Evolutionary conservation across 495 filamentous ascomycete genomes (phyloP), one percentile per base, ranked within the genome.

Genomic region (Xylaria flabelliformis): DNA sequence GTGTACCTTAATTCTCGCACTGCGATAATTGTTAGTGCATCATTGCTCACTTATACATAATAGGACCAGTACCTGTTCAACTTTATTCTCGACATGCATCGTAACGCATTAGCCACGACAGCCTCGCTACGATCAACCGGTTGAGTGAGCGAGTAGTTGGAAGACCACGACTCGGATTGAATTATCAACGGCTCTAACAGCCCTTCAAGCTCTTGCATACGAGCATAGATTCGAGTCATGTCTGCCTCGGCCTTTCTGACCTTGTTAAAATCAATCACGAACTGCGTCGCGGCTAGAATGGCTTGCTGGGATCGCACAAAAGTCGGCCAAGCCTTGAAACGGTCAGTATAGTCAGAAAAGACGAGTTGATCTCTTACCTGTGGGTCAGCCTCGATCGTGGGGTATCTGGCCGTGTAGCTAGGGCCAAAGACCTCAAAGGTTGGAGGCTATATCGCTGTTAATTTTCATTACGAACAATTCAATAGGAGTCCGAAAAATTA

Each of bases 1-100:
- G 63, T 90, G 88, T 1, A 85, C 79, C 75, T 89, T 90, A 69
- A 90, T 90, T 77, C 88, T 83, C 36, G 88, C 87, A 81, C 88
- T 90, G 70, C 8, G 66, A 56, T 65, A 46, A 46, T 36, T 29
- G 74, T 79, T 42, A 78, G 70, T 12, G 15, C 26, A 63, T 34
- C 26, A 39, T 34, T 41, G 19, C 6, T 61, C 59, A 10, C 13
- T n/a, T 66, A 10, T 15, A 65, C 10, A 21, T 10, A 21, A 19
- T 26, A 32, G 29, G 29, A 51, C 34, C 29, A 74, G 7, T 80
- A 88, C 87, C 87, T 89, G 51, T 87, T 87, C 64, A 90, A 55
- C 72, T 89, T 90, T 68, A 90, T 89, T 29, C 84, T 83, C 62
- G 87, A 83, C 64, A 89, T 89, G 62, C 82, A 80, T 44, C 86